Percentiles rank a stretch among this genome's conserved stretches.
Evolutionary conservation across 805 yeast species (phyloP).

Genomic region (Ogataea trehalophila): DNA sequence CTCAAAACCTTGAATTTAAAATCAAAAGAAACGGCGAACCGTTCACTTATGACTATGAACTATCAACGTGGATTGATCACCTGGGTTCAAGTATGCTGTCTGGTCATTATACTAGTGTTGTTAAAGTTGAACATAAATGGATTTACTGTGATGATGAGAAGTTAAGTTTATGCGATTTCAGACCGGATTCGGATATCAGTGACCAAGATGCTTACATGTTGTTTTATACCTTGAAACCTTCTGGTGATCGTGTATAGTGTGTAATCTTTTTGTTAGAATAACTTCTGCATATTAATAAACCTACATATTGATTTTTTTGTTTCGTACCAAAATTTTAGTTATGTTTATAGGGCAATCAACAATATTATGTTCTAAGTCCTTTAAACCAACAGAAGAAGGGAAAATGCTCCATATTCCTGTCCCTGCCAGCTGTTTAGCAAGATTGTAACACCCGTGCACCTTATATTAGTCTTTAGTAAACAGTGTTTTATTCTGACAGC

Average conservation of each 20-base stretch:
- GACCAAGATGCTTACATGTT: slow-evolving; percentile 57
- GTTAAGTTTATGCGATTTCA: slow-evolving; percentile 35
- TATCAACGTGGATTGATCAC: slow-evolving; percentile 66
- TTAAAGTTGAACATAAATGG: slow-evolving; percentile 51
- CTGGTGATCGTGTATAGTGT: no score
- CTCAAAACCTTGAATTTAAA: slow-evolving; percentile 30
- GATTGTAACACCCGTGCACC: no score
- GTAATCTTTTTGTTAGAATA: no score
- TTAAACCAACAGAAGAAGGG: no score
- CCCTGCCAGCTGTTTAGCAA: no score
- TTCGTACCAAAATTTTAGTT: no score
- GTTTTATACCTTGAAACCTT: slow-evolving; percentile 38
- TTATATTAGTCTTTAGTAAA: not conserved
- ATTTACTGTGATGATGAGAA: slow-evolving; percentile 72
- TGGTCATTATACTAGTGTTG: slow-evolving; percentile 73
- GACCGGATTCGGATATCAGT: slow-evolving; percentile 21
- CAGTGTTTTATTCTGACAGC: not conserved
- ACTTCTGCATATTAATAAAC: no score
- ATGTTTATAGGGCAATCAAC: not conserved
- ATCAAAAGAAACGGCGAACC: slow-evolving; percentile 34
- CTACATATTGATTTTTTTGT: no score
- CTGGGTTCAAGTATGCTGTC: slow-evolving; percentile 57
- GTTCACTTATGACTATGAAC: slow-evolving; percentile 38
- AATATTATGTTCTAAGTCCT: no score
- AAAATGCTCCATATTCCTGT: no score